Evolutionary conservation across 768 basidiomycete species (phyloP), one percentile per base, ranked within the genome.

Genomic region (Lentinula sp.): DNA sequence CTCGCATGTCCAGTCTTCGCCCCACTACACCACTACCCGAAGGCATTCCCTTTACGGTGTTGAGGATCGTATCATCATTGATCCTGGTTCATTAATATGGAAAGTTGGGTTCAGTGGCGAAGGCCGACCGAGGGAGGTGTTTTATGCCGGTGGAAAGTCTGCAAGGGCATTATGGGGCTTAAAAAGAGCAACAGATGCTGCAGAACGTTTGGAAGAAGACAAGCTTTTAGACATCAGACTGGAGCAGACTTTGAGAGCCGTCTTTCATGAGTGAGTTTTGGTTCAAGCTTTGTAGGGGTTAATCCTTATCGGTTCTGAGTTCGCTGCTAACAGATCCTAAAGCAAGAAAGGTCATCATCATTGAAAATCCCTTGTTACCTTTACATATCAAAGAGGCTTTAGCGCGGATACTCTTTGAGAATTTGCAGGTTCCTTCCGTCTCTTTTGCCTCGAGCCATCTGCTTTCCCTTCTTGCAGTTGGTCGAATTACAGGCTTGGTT

Each of bases 51-150:
- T 98, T 7, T 99, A 99, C 74, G 97, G 97, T 31, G 93, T 91
- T 6, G 97, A 99, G 70, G 97, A 98, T 74, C 83, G 96, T 50
- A 84, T 98, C 45, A 84, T 99, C 60, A 89, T 99, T 64, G 97
- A 99, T 72, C 89, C 95, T 23, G 97, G 97, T 18, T 94, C 92
- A 50, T 80, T 88, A 57, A 82, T 95, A 62, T 98, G 96, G 95
- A 97, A 95, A 75, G 92, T 95, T 10, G 97, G 97, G 2, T 98
- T 98, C 77, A 95, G 94, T 68, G 96, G 96, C 13, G 97, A 99
- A 76, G 87, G 94, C 4, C 81, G 86, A 62, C 95, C 97, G 8
- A 75, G 97, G 66, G 89, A 93, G 60, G 87, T 95, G n/a, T 91
- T 96, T 70, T 83, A 81, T 66, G 80, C 85, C 0, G 79, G 78